A percentile compares a stretch with the other conserved stretches of the same genome.
Conservation (phyloP, 2,329 filamentous ascomycete genomes). For the Dothideomycetes sp. region DNA sequence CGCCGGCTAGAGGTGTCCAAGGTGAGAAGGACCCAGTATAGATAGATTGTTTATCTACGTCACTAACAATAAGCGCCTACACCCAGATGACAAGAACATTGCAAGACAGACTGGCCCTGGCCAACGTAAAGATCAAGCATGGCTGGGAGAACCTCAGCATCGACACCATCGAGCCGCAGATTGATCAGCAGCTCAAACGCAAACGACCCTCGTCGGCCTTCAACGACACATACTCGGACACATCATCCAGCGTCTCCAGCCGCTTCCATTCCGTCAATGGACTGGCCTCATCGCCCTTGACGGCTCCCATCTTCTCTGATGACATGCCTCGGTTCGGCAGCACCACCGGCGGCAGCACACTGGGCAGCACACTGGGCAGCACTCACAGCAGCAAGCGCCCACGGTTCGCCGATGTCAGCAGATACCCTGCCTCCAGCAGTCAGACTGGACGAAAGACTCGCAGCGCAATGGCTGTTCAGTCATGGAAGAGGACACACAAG, state of each 20-base stretch:
- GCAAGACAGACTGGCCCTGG: slow-evolving; percentile 87
- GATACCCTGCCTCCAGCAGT: slow-evolving; percentile 22
- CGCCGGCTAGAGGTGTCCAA: slow-evolving; percentile 31
- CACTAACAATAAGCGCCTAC: slow-evolving; percentile 19
- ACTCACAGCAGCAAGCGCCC: slow-evolving; percentile 35
- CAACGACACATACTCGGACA: slow-evolving; percentile 74
- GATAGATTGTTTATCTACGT: slow-evolving; percentile 9
- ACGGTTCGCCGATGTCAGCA: slow-evolving; percentile 14
- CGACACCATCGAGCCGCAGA: slow-evolving; percentile 73
- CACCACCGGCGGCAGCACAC: slow-evolving; percentile 9
- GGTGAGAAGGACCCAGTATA: slow-evolving; percentile 19
- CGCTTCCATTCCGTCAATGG: slow-evolving; percentile 58
- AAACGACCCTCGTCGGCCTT: slow-evolving; percentile 57
- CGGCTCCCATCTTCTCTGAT: slow-evolving; percentile 75
- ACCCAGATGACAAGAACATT: slow-evolving; percentile 80
- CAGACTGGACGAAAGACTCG: slow-evolving; percentile 24
- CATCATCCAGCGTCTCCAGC: slow-evolving; percentile 75
- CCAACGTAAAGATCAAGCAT: slow-evolving; percentile 94
- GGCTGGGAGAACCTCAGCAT: slow-evolving; percentile 87
- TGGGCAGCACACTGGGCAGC: slow-evolving; percentile 27
- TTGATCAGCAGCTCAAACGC: slow-evolving; percentile 69
- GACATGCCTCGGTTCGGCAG: slow-evolving; percentile 59
- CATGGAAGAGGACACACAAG: slow-evolving; percentile 70
- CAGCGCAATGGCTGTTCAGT: slow-evolving; percentile 33
- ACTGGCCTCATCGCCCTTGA: slow-evolving; percentile 78